Percentiles rank a stretch among this genome's conserved stretches.
Evolutionary conservation across 2,329 filamentous ascomycete genomes (phyloP).

Genomic region (Balansia obtecta): DNA sequence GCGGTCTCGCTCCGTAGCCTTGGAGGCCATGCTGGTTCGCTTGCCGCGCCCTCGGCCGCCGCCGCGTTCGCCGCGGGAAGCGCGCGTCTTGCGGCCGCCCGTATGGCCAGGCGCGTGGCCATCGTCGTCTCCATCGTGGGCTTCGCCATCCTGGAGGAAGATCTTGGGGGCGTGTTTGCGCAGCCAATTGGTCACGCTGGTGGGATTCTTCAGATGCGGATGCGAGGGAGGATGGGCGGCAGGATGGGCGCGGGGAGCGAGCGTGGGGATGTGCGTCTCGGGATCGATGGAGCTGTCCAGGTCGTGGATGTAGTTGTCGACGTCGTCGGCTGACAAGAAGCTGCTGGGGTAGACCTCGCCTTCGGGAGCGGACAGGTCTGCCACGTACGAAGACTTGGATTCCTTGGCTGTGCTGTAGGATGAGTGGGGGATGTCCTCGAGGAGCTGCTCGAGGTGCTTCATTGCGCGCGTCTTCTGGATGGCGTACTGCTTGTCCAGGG

Average conservation of each 20-base stretch:
- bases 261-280: conserved; percentile 31
- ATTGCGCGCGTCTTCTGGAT: conserved; percentile 29
- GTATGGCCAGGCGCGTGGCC: conserved; percentile 18
- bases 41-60: conserved; percentile 24
- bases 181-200: conserved; percentile 93
- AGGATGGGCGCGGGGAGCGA: conserved; percentile 36
- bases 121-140: conserved; percentile 26
- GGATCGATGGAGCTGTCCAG: conserved; percentile 41
- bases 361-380: conserved; percentile 36
- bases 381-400: conserved; percentile 45
- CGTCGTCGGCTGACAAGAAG: conserved; percentile 56
- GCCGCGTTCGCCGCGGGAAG: conserved; percentile 18
- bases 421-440: conserved; percentile 39
- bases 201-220: conserved; percentile 54
- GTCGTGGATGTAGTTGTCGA: conserved; percentile 61
- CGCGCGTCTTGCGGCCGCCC: conserved; percentile 19
- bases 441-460: conserved; percentile 37
- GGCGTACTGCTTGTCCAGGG: conserved; percentile 21
- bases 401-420: conserved; percentile 44
- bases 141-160: conserved; percentile 61
- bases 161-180: conserved; percentile 73
- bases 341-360: conserved; percentile 45
- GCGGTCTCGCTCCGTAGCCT: conserved; percentile 11
- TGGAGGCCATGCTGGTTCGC: conserved; percentile 16
- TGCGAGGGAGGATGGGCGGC: conserved; percentile 24